Conservation (phyloP, 2,329 filamentous ascomycete species). For the Xylariaceae sp. region DNA sequence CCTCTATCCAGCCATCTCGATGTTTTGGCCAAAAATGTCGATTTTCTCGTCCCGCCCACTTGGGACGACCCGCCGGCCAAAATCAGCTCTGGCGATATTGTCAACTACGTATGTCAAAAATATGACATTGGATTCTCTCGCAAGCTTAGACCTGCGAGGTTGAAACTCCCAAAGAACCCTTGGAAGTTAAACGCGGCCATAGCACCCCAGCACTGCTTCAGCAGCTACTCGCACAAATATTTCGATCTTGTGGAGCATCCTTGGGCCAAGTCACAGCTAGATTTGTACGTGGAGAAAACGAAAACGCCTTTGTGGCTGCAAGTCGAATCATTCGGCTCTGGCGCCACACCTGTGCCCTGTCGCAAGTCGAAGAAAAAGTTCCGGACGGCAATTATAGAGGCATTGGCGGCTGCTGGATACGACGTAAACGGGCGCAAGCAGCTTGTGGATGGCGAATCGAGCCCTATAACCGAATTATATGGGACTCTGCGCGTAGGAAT, state of each 20-base stretch:
- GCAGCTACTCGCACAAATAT: constrained; percentile 23
- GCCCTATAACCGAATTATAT: constrained; percentile 16
- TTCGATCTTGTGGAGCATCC: constrained; percentile 26
- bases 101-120: constrained; percentile 32
- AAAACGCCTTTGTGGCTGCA: constrained; percentile 26
- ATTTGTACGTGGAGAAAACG: constrained; percentile 26
- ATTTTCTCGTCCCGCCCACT: background rate
- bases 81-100: constrained; percentile 15
- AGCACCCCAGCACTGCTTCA: constrained; percentile 25
- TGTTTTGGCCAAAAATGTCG: background rate
- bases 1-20: background rate
- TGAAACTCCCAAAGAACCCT: constrained; percentile 12
- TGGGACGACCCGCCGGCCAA: constrained; percentile 2
- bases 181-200: constrained; percentile 8
- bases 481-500: constrained; percentile 21
- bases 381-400: constrained; percentile 23
- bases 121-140: constrained; percentile 35
- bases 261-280: constrained; percentile 24
- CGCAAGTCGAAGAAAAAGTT: constrained; percentile 18
- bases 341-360: constrained; percentile 16
- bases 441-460: constrained; percentile 7
- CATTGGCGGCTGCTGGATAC: constrained; percentile 25
- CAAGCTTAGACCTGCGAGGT: constrained; percentile 5
- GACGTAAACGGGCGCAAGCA: constrained; percentile 22
- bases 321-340: constrained; percentile 7